A percentile compares a stretch with the other conserved stretches of the same genome.
Evolutionary conservation across 2,329 filamentous ascomycete species (phyloP).

Genomic region (Colletotrichum abscissum): DNA sequence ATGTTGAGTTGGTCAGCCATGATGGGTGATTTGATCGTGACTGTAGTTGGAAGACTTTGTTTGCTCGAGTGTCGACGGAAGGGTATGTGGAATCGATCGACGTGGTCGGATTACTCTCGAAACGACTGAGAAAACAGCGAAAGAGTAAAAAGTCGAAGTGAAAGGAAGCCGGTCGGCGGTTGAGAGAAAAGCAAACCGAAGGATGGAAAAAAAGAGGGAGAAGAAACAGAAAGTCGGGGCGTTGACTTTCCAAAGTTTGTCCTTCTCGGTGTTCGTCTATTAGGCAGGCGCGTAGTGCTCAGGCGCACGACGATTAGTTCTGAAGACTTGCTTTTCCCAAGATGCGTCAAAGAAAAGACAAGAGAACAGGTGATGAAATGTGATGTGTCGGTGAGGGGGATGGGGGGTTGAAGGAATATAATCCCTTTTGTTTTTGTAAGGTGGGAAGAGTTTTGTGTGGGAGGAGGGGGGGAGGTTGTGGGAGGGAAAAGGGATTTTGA

Average conservation of each 20-base stretch:
- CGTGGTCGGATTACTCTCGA: slow-evolving; percentile 42
- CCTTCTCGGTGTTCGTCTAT: slow-evolving; percentile 45
- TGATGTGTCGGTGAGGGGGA: slow-evolving; percentile 26
- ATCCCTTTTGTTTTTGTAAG: slow-evolving; percentile 44
- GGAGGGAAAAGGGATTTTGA: slow-evolving; percentile 41
- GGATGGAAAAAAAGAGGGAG: slow-evolving; percentile 33
- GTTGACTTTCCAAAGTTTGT: slow-evolving; percentile 38
- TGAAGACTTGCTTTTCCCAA: slow-evolving; percentile 45
- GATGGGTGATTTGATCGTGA: slow-evolving; percentile 50
- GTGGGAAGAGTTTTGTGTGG: slow-evolving; percentile 38
- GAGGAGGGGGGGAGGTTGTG: slow-evolving; percentile 37
- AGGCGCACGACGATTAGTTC: slow-evolving; percentile 37
- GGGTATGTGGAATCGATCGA: slow-evolving; percentile 27
- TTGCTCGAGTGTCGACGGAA: slow-evolving; percentile 14
- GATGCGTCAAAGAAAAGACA: slow-evolving; percentile 60
- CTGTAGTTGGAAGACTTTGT: slow-evolving; percentile 21
- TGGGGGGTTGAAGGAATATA: slow-evolving; percentile 42
- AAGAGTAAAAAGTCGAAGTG: slow-evolving; percentile 31
- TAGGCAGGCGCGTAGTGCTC: slow-evolving; percentile 37
- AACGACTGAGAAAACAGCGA: slow-evolving; percentile 36
- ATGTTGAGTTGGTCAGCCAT: slow-evolving; percentile 91
- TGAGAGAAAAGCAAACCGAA: slow-evolving; percentile 35
- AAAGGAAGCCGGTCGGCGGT: slow-evolving; percentile 37
- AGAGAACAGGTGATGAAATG: slow-evolving; percentile 48
- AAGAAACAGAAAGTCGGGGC: slow-evolving; percentile 43